Percentiles rank a stretch among this genome's conserved stretches.
Conservation (phyloP, 176 grass and related monocot genomes). For the Carex littledalei region DNA sequence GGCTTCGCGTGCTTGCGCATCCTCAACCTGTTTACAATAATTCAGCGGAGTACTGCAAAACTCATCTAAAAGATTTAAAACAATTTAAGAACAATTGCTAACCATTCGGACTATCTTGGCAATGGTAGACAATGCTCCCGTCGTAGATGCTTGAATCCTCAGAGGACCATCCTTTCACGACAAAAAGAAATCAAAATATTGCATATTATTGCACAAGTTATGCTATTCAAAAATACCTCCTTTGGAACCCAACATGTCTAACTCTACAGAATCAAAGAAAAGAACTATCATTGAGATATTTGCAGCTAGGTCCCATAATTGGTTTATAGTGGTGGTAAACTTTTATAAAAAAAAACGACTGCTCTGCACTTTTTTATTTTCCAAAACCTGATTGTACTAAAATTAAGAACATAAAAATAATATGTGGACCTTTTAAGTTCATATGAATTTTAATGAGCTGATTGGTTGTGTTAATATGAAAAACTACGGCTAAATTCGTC, state of each 20-base stretch:
- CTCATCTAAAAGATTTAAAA: constrained; percentile 5
- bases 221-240: neutral
- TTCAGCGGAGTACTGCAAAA: constrained; percentile 9
- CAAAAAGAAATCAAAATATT: neutral
- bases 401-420: neutral
- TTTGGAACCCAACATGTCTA: neutral
- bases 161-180: constrained; percentile 74
- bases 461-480: neutral
- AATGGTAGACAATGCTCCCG: constrained; percentile 86
- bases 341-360: neutral
- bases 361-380: neutral
- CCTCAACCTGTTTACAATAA: constrained; percentile 63
- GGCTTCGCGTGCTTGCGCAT: constrained; percentile 85
- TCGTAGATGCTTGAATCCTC: constrained; percentile 73
- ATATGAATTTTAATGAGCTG: neutral
- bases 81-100: constrained; percentile 4
- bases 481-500: neutral
- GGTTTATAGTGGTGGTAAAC: neutral
- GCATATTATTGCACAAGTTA: neutral
- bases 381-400: neutral
- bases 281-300: neutral
- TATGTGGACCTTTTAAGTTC: neutral
- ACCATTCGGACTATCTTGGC: constrained; percentile 97
- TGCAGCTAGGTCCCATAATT: neutral
- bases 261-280: neutral